Conservation (phyloP, 305 asterid species). For the Fraxinus floribunda region DNA sequence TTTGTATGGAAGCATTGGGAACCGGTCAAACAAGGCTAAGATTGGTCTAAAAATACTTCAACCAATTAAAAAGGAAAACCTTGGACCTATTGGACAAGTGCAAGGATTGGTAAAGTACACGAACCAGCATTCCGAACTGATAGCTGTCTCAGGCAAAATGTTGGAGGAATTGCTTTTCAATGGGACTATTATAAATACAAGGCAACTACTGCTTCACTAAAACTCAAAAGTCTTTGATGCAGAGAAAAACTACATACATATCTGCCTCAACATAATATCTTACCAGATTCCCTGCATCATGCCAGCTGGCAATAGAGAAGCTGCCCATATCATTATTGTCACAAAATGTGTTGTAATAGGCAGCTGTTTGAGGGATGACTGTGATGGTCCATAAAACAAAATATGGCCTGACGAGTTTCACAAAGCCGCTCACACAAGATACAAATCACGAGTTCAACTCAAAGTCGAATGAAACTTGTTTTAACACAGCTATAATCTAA, state of each 20-base stretch:
- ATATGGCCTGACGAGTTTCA: background rate
- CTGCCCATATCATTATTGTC: background rate
- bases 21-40: background rate
- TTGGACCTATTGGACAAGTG: background rate
- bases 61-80: background rate
- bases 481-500: background rate
- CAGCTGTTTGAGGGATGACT: background rate
- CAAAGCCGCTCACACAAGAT: background rate
- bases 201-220: background rate
- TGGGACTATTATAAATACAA: background rate
- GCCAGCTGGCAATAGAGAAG: background rate
- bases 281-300: background rate
- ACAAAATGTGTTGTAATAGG: background rate
- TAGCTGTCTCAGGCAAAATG: background rate
- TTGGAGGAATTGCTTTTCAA: background rate
- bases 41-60: background rate
- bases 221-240: background rate
- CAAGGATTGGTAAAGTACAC: background rate
- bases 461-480: background rate
- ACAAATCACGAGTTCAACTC: background rate
- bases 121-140: background rate
- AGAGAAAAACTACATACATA: background rate
- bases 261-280: background rate
- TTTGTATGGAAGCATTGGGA: background rate
- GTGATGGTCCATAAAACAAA: background rate